Evolutionary conservation across 1,284 basidiomycete genomes (phyloP).

Genomic region (Xerocomus subilludens): DNA sequence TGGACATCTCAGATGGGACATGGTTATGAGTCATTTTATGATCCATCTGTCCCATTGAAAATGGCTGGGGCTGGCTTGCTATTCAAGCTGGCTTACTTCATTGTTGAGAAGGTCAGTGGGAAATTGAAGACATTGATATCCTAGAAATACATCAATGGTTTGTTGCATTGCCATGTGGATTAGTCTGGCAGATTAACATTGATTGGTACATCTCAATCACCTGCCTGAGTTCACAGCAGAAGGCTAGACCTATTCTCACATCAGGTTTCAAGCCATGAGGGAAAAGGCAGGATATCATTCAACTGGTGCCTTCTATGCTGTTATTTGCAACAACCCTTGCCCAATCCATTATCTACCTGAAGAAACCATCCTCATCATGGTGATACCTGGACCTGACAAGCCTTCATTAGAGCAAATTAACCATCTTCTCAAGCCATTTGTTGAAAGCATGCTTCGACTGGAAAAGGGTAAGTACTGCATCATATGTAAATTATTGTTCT

Average conservation of each 20-base stretch:
- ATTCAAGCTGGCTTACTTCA: not conserved
- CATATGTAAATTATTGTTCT: too few species aligned
- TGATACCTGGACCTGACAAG: not conserved
- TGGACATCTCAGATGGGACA: not conserved
- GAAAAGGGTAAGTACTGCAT: too few species aligned
- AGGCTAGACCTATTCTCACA: not conserved
- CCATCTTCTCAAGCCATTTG: not conserved
- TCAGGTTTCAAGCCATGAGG: not conserved
- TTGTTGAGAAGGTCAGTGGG: not conserved
- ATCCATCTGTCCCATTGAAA: not conserved
- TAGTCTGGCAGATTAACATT: not conserved
- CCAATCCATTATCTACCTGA: not conserved
- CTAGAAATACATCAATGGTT: not conserved
- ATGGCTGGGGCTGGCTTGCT: not conserved
- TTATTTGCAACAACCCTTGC: not conserved
- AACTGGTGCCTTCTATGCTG: not conserved
- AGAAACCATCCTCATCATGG: not conserved
- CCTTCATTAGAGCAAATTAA: not conserved
- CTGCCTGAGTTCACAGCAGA: too few species aligned
- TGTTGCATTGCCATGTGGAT: not conserved
- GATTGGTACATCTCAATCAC: not conserved
- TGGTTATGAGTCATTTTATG: not conserved
- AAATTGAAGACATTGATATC: not conserved
- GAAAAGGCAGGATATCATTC: not conserved
- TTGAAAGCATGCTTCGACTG: not conserved